A percentile compares a stretch with the other conserved stretches of the same genome.
phyloP scores from a whole-genome alignment of 768 basidiomycete species.

The Phylloporus sp. region DNA sequence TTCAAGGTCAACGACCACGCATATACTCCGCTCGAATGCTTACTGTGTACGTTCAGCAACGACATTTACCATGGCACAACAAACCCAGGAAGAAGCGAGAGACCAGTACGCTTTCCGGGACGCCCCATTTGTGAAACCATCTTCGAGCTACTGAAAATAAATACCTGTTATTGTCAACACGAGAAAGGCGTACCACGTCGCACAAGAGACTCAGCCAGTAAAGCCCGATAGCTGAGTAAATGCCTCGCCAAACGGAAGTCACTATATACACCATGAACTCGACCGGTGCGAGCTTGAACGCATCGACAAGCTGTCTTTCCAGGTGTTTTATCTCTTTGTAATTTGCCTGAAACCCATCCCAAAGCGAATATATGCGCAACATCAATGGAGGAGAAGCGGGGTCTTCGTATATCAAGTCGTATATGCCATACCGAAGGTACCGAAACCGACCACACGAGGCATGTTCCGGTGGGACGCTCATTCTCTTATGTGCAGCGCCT shows the following conservation, averaged over 20 bases:
- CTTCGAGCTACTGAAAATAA: slow-evolving; percentile 14
- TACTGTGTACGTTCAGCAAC: slow-evolving; percentile 20
- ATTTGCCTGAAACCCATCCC: background rate
- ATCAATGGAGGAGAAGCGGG: background rate
- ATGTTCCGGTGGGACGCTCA: background rate
- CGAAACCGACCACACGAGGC: slow-evolving; percentile 5
- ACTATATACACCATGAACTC: slow-evolving; percentile 22
- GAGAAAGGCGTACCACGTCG: slow-evolving; percentile 15
- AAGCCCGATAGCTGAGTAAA: slow-evolving; percentile 33
- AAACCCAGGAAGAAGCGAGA: slow-evolving; percentile 29
- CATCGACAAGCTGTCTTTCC: slow-evolving; percentile 12
- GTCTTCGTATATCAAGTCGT: slow-evolving; percentile 21
- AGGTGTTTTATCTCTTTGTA: slow-evolving; percentile 1
- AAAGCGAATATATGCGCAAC: background rate
- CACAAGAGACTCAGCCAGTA: slow-evolving; percentile 32
- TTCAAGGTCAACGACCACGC: background rate
- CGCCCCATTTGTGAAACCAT: background rate
- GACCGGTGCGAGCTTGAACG: slow-evolving; percentile 18
- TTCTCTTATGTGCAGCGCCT: background rate
- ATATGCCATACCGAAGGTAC: slow-evolving; percentile 19
- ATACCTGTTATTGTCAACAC: background rate
- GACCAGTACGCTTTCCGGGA: slow-evolving; percentile 7
- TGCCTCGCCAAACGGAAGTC: slow-evolving; percentile 28
- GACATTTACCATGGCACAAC: slow-evolving; percentile 21
- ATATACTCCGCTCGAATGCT: slow-evolving; percentile 6